phyloP scores from a whole-genome alignment of 2,329 filamentous ascomycete genomes.

The Arthrobotrys entomopaga region DNA sequence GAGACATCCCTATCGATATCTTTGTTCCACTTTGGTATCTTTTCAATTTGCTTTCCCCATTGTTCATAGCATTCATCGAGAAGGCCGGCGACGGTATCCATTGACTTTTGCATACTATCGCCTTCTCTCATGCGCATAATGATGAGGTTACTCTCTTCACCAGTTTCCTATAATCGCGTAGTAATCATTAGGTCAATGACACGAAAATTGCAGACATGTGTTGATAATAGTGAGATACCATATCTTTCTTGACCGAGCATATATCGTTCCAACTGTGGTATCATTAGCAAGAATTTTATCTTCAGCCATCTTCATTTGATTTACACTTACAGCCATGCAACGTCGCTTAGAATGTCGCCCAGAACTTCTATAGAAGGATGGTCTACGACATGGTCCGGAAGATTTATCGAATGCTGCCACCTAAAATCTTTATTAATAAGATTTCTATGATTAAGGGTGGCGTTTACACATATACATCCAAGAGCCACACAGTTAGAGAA shows the following conservation, averaged over 20 bases:
- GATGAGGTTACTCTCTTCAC: conserved; percentile 58
- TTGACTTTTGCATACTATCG: conserved; percentile 56
- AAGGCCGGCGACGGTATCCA: conserved; percentile 57
- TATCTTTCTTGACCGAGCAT: conserved; percentile 56
- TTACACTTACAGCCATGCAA: conserved; percentile 55
- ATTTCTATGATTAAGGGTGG: not conserved
- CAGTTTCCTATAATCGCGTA: conserved; percentile 6
- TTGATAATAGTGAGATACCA: conserved; percentile 28
- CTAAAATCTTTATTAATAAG: conserved; percentile 6
- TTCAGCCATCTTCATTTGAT: not conserved
- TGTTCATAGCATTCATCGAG: conserved; percentile 57
- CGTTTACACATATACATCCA: not conserved
- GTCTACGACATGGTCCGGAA: conserved; percentile 55
- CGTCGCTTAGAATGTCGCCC: conserved; percentile 55
- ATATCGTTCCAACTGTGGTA: conserved; percentile 55
- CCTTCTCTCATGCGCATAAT: conserved; percentile 55
- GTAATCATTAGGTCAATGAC: not conserved
- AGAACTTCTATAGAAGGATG: conserved; percentile 55
- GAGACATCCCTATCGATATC: conserved; percentile 57
- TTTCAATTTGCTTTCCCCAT: conserved; percentile 57
- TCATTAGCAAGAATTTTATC: not conserved
- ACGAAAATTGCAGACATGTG: not conserved
- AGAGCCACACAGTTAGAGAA: not conserved
- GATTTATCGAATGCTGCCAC: conserved; percentile 46
- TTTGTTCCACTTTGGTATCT: conserved; percentile 58